Evolutionary conservation across 164 flowering plant genomes (phyloP).

Genomic region (Macadamia integrifolia): DNA sequence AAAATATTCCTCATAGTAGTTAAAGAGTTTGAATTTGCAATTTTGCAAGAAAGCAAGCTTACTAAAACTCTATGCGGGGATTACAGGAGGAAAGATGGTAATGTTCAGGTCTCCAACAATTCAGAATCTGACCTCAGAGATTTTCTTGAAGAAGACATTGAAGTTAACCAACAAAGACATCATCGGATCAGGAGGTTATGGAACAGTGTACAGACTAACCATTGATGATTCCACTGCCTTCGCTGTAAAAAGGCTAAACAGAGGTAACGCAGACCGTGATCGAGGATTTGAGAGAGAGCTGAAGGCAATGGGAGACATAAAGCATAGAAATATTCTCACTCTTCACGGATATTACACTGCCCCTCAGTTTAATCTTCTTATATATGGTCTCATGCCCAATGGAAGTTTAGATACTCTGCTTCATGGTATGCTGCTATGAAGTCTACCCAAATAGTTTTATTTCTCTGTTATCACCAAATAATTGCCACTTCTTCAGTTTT

Average conservation of each 20-base stretch:
- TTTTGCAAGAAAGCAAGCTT: background rate
- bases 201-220: conserved; percentile 62
- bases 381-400: conserved; percentile 93
- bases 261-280: conserved; percentile 62
- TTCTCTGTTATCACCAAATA: background rate
- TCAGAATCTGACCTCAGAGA: conserved; percentile 48
- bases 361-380: conserved; percentile 73
- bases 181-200: conserved; percentile 84
- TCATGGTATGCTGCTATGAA: conserved; percentile 43
- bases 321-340: conserved; percentile 81
- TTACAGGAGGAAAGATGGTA: conserved; percentile 83
- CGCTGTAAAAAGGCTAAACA: conserved; percentile 75
- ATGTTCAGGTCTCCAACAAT: conserved; percentile 57
- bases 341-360: conserved; percentile 85
- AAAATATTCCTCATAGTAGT: too few species aligned
- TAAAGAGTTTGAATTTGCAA: background rate
- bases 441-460: background rate
- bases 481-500: background rate
- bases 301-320: conserved; percentile 89
- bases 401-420: conserved; percentile 70
- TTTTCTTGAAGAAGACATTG: conserved; percentile 62
- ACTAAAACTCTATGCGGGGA: background rate
- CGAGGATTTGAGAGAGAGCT: conserved; percentile 87
- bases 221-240: conserved; percentile 51
- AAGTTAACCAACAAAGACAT: conserved; percentile 74